Evolutionary conservation across 164 flowering plant genomes (phyloP), one percentile per base, ranked within the genome.

Genomic region (Magnolia sinica): DNA sequence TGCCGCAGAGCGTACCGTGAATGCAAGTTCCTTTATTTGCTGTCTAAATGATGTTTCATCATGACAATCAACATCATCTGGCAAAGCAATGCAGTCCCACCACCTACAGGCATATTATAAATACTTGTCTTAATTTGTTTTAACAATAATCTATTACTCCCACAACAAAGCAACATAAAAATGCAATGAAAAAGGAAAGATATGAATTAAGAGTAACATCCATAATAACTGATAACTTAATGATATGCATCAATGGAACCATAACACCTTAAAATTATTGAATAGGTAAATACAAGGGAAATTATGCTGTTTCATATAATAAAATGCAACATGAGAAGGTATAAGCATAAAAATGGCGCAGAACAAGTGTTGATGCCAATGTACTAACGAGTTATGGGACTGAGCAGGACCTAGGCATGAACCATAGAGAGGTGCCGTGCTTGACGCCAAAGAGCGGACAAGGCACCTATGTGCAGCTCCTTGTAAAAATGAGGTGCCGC

Each of bases 71-170:
- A 93, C 86, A 83, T 94, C 95, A 74, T 87, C 92, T 68, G 99
- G 97, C 81, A 94, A 84, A 68, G 97, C 87, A 82, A 92, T 85
- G 85, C 99, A 94, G 63, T 96, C 97, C 99, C 99, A 94, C 99
- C 98, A 94, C 91, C 99, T 96, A 82, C 22, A 84, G 55, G 68
- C 49, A 75, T 8, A 68, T 63, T 1, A 72, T 24, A 55, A 31
- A 68, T 68, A 9, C 37, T 29, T 14, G 8, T 68, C 50, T 29
- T 29, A 68, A 16, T 68, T 65, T 65, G 29, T 65, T 23, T 22
- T 11, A 22, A 24, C 24, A 22, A 24, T 22, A 65, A 65, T 29
- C 9, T 59, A 3, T 6, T 13, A 59, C n/a, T 59, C n/a, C 5
- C 14, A 59, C 5, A 64, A 64, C 67, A 55, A 55, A 16, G 18